These are phyloP conservation scores for Sporobolus alterniflorus DNA, from an alignment of 202 grass and related monocot genomes.

Conservation along the genomic window DNA sequence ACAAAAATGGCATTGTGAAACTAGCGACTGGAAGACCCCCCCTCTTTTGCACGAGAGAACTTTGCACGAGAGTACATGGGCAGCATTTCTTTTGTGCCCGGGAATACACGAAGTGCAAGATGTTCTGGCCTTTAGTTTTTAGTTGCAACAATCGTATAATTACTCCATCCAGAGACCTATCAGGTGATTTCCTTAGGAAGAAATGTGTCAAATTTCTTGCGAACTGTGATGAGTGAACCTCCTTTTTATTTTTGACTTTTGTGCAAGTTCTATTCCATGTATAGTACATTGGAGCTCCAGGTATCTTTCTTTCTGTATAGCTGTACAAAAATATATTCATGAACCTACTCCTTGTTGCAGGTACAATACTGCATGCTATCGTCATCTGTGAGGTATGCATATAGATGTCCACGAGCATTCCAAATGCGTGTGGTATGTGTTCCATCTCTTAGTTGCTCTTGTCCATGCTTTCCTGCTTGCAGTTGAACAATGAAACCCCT, in stretches of 20 bases:
- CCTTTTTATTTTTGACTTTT: background rate
- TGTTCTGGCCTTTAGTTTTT: constrained; percentile 15
- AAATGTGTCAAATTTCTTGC: background rate
- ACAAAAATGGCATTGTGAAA: background rate
- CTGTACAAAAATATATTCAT: constrained; percentile 48
- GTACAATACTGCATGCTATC: constrained; percentile 16
- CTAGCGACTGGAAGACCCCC: background rate
- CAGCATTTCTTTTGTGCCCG: background rate
- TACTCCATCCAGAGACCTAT: background rate
- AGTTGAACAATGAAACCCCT: background rate
- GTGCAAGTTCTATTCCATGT: background rate
- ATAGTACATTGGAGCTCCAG: background rate
- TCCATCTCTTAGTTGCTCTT: constrained; percentile 34
- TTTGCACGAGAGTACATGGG: background rate
- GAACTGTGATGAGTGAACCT: background rate
- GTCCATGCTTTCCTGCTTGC: constrained; percentile 2
- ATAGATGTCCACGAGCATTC: constrained; percentile 10
- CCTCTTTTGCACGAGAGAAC: no score
- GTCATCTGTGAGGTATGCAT: constrained; percentile 20
- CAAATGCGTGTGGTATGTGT: constrained; percentile 54
- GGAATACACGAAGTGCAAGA: constrained; percentile 13
- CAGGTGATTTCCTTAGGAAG: background rate
- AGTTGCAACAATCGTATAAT: background rate
- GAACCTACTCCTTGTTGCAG: constrained; percentile 60
- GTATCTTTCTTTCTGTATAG: constrained; percentile 13